Evolutionary conservation across 2,329 filamentous ascomycete genomes (phyloP), one percentile per base, ranked within the genome.

Genomic region (Graphium sp.): DNA sequence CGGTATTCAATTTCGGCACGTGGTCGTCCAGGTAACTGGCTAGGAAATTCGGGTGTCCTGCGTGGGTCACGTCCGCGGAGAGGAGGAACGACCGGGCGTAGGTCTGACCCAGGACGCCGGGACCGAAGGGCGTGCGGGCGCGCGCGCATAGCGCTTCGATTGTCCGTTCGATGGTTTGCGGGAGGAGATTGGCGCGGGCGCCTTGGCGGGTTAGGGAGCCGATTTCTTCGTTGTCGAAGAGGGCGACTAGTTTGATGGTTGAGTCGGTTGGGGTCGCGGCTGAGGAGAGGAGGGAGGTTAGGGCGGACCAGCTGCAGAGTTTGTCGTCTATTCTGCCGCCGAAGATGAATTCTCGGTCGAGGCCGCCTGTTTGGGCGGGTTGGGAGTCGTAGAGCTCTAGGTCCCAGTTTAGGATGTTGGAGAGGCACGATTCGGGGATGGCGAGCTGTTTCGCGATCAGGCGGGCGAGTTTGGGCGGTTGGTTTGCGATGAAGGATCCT

Each of bases 171-270:
- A 95, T 67, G 15, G 77, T 68, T 21, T 67, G 64, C 22, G 82
- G 78, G 32, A 95, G 65, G 58, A 94, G 91, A 58, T 94, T 95
- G 32, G 81, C 75, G 30, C 69, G 66, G 5, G 89, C 89, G 35
- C 89, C 89, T 55, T 95, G 87, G 32, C 87, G 79, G 28, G 94
- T 70, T 7, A 83, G 62, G 16, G 80, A 91, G 35, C 89, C 89
- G 35, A 98, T 92, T 52, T 98, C 89, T 52, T 98, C 89, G 43
- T 94, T 80, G 46, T 95, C 89, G 45, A 95, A 95, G 41, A 94
- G 74, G n/a, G 78, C 84, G 20, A 89, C 81, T 31, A 94, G 62
- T 54, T 91, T 91, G 52, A 95, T 73, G 30, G 76, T 67, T n/a
- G 74, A 66, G 34, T 76, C 66, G 7, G 58, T 48, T 2, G 65